phyloP scores from a whole-genome alignment of 2,329 filamentous ascomycete species.

The Exophiala mesophila region DNA sequence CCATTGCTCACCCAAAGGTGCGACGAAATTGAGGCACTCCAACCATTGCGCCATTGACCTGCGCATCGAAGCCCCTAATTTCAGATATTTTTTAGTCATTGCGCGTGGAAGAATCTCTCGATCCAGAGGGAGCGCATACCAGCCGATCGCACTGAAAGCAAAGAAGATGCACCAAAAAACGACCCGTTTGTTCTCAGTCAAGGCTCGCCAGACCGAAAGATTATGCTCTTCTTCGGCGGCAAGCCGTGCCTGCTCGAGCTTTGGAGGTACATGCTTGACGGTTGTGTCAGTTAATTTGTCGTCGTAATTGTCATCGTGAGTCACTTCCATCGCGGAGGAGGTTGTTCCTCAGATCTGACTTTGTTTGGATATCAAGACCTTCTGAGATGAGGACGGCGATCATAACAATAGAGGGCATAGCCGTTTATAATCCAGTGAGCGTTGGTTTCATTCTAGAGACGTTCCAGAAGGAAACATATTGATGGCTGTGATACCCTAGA shows the following conservation, averaged over 20 bases:
- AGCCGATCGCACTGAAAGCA: conserved; percentile 24
- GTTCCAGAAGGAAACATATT: neutral
- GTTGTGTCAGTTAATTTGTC: conserved; percentile 7
- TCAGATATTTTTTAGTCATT: no score
- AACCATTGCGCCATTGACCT: conserved; percentile 60
- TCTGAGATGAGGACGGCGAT: no score
- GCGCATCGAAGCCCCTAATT: conserved; percentile 59
- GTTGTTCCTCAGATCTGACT: no score
- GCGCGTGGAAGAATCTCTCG: no score
- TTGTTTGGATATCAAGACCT: no score
- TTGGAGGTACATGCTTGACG: conserved; percentile 13
- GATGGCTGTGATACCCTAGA: neutral
- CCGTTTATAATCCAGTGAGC: no score
- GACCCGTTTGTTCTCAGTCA: conserved; percentile 17
- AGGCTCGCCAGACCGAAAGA: conserved; percentile 19
- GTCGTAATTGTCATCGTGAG: neutral
- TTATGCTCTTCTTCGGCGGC: conserved; percentile 21
- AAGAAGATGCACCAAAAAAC: conserved; percentile 28
- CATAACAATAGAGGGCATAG: no score
- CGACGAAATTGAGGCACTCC: conserved; percentile 52
- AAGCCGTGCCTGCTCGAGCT: conserved; percentile 16
- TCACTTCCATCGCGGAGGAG: no score
- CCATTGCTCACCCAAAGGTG: conserved; percentile 45
- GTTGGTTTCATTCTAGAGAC: neutral
- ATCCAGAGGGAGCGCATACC: conserved; percentile 18